Conservation (phyloP, 805 yeast genomes). For the Clavispora santaluciae region DNA sequence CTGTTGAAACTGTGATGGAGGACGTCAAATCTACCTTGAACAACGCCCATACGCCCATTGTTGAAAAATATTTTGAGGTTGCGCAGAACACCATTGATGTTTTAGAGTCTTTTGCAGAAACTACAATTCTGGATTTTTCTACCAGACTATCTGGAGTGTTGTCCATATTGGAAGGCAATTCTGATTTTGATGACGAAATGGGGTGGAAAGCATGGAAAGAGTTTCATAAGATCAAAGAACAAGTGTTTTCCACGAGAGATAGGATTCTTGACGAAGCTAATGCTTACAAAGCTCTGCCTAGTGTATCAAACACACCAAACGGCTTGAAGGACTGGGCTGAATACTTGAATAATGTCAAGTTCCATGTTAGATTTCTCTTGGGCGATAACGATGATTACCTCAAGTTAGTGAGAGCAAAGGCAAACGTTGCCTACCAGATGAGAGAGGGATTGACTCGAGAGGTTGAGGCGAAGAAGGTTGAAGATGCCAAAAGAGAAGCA, state of each 20-base stretch:
- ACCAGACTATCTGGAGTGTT: conserved; percentile 48
- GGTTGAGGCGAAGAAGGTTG: conserved; percentile 4
- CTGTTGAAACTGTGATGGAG: conserved; percentile 18
- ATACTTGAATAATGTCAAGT: conserved; percentile 35
- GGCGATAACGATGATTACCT: conserved; percentile 53
- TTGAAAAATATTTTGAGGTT: conserved; percentile 25
- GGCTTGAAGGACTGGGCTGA: conserved; percentile 34
- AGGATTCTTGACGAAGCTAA: conserved; percentile 31
- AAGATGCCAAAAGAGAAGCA: background rate
- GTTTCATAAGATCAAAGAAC: conserved; percentile 52
- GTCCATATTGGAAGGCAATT: conserved; percentile 23
- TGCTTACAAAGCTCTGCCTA: conserved; percentile 17
- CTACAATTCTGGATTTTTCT: conserved; percentile 60
- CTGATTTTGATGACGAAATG: conserved; percentile 15
- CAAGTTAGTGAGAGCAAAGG: conserved; percentile 36
- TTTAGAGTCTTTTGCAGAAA: conserved; percentile 70
- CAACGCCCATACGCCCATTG: conserved; percentile 22
- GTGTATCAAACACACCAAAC: conserved; percentile 22
- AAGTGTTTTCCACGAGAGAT: conserved; percentile 53
- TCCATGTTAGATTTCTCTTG: conserved; percentile 45
- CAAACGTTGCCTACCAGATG: conserved; percentile 39
- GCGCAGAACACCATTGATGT: conserved; percentile 52
- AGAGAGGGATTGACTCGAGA: conserved; percentile 23
- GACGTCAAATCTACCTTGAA: conserved; percentile 23
- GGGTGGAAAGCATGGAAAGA: conserved; percentile 41